Percentiles rank a stretch among this genome's conserved stretches.
Evolutionary conservation across 2,329 filamentous ascomycete genomes (phyloP).

Genomic region (Emmonsia crescens): DNA sequence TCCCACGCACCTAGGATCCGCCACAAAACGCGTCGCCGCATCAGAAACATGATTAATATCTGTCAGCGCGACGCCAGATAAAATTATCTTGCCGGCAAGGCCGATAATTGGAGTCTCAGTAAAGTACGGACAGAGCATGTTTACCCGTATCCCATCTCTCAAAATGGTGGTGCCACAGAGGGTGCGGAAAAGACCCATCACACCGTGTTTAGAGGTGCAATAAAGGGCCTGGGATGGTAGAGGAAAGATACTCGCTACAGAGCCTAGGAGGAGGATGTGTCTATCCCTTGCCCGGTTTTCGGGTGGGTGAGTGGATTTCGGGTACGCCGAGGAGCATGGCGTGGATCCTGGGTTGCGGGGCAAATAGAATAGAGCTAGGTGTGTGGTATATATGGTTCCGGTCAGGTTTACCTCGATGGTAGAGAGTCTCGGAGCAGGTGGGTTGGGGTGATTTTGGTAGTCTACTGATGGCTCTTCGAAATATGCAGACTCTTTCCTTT

Average conservation of each 20-base stretch:
- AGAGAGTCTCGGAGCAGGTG: slow-evolving; percentile 40
- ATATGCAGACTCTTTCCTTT: slow-evolving; percentile 20
- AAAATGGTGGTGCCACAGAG: slow-evolving; percentile 42
- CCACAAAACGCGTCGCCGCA: slow-evolving; percentile 50
- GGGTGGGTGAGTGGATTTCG: slow-evolving; percentile 12
- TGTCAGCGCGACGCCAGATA: slow-evolving; percentile 48
- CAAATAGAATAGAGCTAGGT: slow-evolving; percentile 53
- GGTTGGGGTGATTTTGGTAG: slow-evolving; percentile 25
- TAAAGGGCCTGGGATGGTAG: slow-evolving; percentile 42
- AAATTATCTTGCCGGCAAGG: slow-evolving; percentile 36
- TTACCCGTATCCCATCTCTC: slow-evolving; percentile 47
- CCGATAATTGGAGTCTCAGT: slow-evolving; percentile 51
- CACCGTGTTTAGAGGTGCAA: slow-evolving; percentile 52
- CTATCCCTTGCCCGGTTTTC: slow-evolving; percentile 37
- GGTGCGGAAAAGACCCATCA: slow-evolving; percentile 53
- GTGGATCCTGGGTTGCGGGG: slow-evolving; percentile 38
- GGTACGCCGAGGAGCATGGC: slow-evolving; percentile 21
- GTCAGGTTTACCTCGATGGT: slow-evolving; percentile 53
- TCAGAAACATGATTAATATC: slow-evolving; percentile 51
- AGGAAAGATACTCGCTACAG: slow-evolving; percentile 44
- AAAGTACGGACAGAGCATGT: slow-evolving; percentile 59
- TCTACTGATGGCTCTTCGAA: slow-evolving; percentile 39
- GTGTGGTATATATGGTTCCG: slow-evolving; percentile 54
- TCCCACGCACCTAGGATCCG: slow-evolving; percentile 47
- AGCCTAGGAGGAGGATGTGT: slow-evolving; percentile 53